A percentile compares a stretch with the other conserved stretches of the same genome.
phyloP scores from a whole-genome alignment of 768 basidiomycete species.

The Kwoniella dendrophila region DNA sequence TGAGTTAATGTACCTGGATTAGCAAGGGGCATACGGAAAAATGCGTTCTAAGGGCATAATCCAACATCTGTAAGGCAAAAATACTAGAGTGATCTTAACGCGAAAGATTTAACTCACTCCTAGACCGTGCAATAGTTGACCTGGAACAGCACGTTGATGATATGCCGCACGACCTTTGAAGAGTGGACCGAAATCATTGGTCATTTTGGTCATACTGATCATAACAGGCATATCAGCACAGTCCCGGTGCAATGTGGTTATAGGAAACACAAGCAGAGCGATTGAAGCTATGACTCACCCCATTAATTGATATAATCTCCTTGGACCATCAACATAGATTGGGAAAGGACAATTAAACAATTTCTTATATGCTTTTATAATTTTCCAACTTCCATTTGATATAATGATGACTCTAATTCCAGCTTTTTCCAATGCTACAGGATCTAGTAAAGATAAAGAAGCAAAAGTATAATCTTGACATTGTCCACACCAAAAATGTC shows the following conservation, averaged over 20 bases:
- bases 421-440: constrained; percentile 40
- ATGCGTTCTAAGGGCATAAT: constrained; percentile 38
- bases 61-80: neutral
- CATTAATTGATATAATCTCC: constrained; percentile 51
- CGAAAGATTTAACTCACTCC: constrained; percentile 32
- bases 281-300: constrained; percentile 36
- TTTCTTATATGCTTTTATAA: constrained; percentile 54
- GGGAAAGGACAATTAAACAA: constrained; percentile 55
- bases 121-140: constrained; percentile 48
- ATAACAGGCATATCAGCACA: neutral
- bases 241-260: neutral
- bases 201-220: constrained; percentile 51
- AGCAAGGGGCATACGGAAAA: constrained; percentile 50
- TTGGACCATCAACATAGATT: constrained; percentile 53
- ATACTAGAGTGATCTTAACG: neutral
- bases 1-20: constrained; percentile 54
- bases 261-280: neutral
- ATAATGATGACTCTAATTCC: constrained; percentile 52
- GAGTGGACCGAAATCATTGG: constrained; percentile 51
- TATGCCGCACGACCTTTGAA: constrained; percentile 52
- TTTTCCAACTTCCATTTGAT: constrained; percentile 54
- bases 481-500: constrained; percentile 56
- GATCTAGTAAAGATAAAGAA: constrained; percentile 46
- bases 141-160: constrained; percentile 46
- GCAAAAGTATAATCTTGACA: constrained; percentile 55